Conservation (phyloP, 177 flowering plant species). For the Vitis hybrid region DNA sequence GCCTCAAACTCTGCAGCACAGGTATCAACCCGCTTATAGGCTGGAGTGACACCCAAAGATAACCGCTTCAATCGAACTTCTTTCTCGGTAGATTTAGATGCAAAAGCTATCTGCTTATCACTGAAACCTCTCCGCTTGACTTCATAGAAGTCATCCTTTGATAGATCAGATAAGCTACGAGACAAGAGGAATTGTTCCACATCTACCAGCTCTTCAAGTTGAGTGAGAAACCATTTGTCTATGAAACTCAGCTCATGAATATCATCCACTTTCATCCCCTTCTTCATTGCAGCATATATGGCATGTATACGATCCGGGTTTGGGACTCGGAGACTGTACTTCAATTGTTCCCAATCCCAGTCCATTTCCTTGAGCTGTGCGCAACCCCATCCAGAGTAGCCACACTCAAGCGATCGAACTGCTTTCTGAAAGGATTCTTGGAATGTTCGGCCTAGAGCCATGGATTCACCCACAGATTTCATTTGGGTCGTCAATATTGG, state of each 20-base stretch:
- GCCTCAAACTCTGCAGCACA: conserved; percentile 99
- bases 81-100: conserved; percentile 68
- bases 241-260: conserved; percentile 72
- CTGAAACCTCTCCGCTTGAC: conserved; percentile 91
- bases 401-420: conserved; percentile 79
- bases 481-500: conserved; percentile 91
- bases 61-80: conserved; percentile 72
- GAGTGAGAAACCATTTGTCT: conserved; percentile 94
- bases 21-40: conserved; percentile 93
- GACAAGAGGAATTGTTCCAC: conserved; percentile 70
- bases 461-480: conserved; percentile 97
- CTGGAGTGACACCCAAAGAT: conserved; percentile 73
- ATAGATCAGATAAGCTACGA: conserved; percentile 46
- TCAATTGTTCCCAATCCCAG: conserved; percentile 91
- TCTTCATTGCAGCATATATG: conserved; percentile 90
- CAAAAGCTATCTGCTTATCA: conserved; percentile 94
- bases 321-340: conserved; percentile 87
- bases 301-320: conserved; percentile 92
- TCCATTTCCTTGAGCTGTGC: conserved; percentile 66
- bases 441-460: conserved; percentile 95
- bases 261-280: conserved; percentile 89
- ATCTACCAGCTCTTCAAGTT: conserved; percentile 84
- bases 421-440: conserved; percentile 99
- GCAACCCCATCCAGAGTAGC: conserved; percentile 94
- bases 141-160: conserved; percentile 77